Conservation (phyloP, 2,329 filamentous ascomycete genomes). For the Celoporthe dispersa region DNA sequence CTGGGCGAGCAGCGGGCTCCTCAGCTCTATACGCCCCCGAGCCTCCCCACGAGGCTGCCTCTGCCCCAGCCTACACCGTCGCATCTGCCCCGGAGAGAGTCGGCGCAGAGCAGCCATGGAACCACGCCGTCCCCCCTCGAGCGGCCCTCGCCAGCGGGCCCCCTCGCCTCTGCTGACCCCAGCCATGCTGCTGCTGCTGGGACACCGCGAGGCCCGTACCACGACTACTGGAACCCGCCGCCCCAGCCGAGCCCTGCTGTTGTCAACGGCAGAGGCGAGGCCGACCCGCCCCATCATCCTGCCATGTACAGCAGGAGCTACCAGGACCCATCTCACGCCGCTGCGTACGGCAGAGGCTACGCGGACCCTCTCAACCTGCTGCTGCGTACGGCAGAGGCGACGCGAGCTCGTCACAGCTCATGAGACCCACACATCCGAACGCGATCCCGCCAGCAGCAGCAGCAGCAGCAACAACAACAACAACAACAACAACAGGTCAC, state of each 20-base stretch:
- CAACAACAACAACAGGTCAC: neutral
- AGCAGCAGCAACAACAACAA: no score
- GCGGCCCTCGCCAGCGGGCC: constrained; percentile 29
- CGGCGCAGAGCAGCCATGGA: constrained; percentile 31
- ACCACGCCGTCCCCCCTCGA: constrained; percentile 33
- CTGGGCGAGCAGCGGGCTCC: constrained; percentile 2
- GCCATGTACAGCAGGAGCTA: no score
- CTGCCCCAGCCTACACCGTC: constrained; percentile 7
- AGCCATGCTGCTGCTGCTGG: constrained; percentile 8
- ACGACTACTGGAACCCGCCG: constrained; percentile 12
- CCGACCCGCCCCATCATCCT: neutral
- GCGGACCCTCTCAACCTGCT: neutral
- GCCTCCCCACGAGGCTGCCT: constrained; percentile 5
- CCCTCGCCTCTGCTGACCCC: constrained; percentile 18
- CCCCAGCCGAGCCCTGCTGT: neutral
- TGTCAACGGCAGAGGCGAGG: constrained; percentile 12
- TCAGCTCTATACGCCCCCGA: constrained; percentile 16
- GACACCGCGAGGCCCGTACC: neutral
- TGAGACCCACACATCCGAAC: neutral
- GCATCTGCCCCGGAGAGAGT: constrained; percentile 10
- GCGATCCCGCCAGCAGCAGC: neutral
- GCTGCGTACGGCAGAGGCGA: neutral
- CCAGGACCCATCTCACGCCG: no score
- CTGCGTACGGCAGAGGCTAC: neutral
- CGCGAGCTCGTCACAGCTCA: neutral